Base-by-base conservation (phyloP, 805 yeast genomes). In the Candida taoyuanica region DNA sequence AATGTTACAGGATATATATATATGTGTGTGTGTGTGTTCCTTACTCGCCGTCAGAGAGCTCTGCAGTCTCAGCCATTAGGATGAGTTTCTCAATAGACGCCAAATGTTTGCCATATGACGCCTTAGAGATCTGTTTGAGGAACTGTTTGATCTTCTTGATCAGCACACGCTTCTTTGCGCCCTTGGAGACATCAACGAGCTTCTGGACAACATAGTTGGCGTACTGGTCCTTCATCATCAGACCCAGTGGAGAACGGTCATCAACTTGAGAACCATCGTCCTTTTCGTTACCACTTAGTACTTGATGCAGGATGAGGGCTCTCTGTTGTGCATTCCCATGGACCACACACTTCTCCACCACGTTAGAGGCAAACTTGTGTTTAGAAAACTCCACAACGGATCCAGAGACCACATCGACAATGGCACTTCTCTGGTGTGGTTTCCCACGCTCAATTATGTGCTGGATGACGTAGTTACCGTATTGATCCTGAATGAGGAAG, bases 171-270 rank as follows among this genome's bases (percentile, higher is more conserved):
- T 85, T 81, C 52, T 85, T 85, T 25, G 70, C 70, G 32, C 83
- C 83, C 44, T 75, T 76, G 28, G 89, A 74, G 3, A 84, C 82
- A 45, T 86, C 95, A 29, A 93, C 89, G 52, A 93, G 72, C 60
- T 91, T 89, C 62, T 93, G 99, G 35, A 93, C 87, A 33, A 93
- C 99, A 58, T 93, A 93, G 62, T 93, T 93, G 17, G 98, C 99
- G 64, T 83, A 93, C 59, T 93, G 98, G 60, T 93, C 99, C 58
- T 86, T 86, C 87, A 93, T 88, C 98, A 93, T 89, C 42, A 82
- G 68, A 17, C 89, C 85, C 49, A 93, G 69, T 7, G 94, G 79
- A 1, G 84, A 73, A 37, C 74, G 73, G 47, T 81, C 89, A 37
- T 70, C 75, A 27, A 81, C 75, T 18, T 55, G 54, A 17, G 68